Evolutionary conservation across 1,284 basidiomycete genomes (phyloP).

Genomic region (Rhodofomes roseus): DNA sequence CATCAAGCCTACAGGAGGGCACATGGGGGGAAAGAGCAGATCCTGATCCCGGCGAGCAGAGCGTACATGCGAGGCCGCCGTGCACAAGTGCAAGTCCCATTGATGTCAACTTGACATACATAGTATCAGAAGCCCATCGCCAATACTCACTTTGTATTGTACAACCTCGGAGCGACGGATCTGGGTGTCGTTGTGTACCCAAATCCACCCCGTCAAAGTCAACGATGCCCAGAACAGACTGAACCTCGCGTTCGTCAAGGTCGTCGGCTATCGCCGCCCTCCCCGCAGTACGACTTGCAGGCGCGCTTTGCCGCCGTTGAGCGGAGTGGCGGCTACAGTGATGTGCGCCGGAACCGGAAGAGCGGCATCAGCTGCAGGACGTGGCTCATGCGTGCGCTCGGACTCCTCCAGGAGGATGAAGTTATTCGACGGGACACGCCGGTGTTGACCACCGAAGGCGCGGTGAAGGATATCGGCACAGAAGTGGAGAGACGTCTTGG

Average conservation of each 20-base stretch:
- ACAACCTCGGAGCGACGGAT: too few relatives aligned
- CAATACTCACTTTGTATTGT: too few relatives aligned
- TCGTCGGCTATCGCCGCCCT: neutral
- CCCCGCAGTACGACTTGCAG: neutral
- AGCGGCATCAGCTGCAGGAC: neutral
- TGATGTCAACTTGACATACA: too few relatives aligned
- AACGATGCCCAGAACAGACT: neutral
- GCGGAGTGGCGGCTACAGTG: neutral
- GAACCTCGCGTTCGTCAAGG: neutral
- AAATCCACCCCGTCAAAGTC: neutral
- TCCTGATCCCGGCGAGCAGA: too few relatives aligned
- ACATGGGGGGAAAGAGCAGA: too few relatives aligned
- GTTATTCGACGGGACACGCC: neutral
- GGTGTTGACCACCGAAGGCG: neutral
- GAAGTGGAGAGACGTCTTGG: neutral
- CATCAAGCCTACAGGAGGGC: too few relatives aligned
- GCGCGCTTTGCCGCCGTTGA: neutral
- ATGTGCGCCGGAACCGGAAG: neutral
- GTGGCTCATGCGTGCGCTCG: neutral
- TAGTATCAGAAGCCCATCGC: too few relatives aligned
- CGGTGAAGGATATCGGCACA: neutral
- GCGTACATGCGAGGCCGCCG: too few relatives aligned
- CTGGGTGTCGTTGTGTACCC: too few relatives aligned
- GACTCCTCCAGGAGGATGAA: neutral
- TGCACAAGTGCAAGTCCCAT: too few relatives aligned